phyloP scores from a whole-genome alignment of 2,329 filamentous ascomycete genomes.

The Verticillium alfalfae region DNA sequence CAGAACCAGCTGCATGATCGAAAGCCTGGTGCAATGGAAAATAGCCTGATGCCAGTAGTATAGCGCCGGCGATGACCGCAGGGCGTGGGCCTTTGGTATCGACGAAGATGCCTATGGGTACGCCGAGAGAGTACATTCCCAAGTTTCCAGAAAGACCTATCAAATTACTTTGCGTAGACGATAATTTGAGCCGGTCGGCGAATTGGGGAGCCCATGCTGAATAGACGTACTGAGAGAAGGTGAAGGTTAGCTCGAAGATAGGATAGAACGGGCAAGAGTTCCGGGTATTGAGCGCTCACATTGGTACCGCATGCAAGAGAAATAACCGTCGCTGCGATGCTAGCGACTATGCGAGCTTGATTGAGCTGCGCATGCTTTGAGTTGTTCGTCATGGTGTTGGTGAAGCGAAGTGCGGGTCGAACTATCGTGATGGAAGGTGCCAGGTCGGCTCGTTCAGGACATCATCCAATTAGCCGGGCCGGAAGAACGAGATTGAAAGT shows the following conservation, averaged over 20 bases:
- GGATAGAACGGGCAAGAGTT: constrained; percentile 7
- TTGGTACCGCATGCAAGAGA: constrained; percentile 91
- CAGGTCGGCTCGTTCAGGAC: constrained; percentile 1
- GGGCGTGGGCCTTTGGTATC: constrained; percentile 77
- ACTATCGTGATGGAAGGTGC: not conserved
- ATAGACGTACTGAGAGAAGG: constrained; percentile 76
- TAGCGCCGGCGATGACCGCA: constrained; percentile 68
- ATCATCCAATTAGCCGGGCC: constrained; percentile 1
- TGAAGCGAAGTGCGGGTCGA: not conserved
- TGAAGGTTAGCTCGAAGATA: not conserved
- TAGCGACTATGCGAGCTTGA: constrained; percentile 71
- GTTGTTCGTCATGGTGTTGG: constrained; percentile 5
- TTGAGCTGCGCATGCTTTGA: constrained; percentile 38
- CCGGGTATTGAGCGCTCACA: constrained; percentile 40
- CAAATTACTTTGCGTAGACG: constrained; percentile 88
- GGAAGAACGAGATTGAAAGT: not conserved
- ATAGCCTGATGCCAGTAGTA: constrained; percentile 74
- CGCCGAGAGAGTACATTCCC: constrained; percentile 89
- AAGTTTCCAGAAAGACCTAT: constrained; percentile 83
- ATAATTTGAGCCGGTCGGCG: constrained; percentile 76
- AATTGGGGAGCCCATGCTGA: constrained; percentile 98
- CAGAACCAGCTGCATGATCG: constrained; percentile 56
- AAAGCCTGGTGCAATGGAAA: constrained; percentile 80
- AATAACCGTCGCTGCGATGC: constrained; percentile 77
- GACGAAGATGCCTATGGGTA: constrained; percentile 83